phyloP scores from a whole-genome alignment of 257 asterid genomes.

The Salvia splendens region DNA sequence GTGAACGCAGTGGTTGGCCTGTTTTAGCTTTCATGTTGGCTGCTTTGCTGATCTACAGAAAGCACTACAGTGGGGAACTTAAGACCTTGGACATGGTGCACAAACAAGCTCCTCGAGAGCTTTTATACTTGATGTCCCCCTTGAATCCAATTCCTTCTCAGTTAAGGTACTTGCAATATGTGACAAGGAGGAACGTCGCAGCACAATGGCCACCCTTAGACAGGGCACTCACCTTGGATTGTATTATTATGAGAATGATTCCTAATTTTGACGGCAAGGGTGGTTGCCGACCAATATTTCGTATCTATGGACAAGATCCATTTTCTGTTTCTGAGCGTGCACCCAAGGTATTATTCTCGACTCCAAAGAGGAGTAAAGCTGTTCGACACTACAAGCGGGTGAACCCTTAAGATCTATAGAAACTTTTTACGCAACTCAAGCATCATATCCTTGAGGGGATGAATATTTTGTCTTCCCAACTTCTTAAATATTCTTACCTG shows the following conservation, averaged over 20 bases:
- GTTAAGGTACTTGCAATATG: constrained; percentile 83
- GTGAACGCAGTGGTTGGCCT: constrained; percentile 97
- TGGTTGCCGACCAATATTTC: constrained; percentile 88
- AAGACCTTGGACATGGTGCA: constrained; percentile 93
- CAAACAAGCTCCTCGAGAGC: constrained; percentile 92
- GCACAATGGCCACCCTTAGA: constrained; percentile 94
- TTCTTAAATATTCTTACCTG: constrained; percentile 18
- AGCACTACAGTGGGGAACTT: constrained; percentile 79
- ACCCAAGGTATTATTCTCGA: constrained; percentile 76
- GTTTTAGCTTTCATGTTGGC: constrained; percentile 93
- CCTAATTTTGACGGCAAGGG: constrained; percentile 85
- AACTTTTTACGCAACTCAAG: constrained; percentile 16
- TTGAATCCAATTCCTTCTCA: constrained; percentile 93
- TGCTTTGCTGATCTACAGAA: constrained; percentile 75
- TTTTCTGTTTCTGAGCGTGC: constrained; percentile 61
- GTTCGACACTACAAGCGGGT: constrained; percentile 89
- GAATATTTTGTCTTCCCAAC: constrained; percentile 6
- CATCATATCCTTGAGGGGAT: neutral
- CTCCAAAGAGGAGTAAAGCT: constrained; percentile 70
- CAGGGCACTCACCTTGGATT: constrained; percentile 83
- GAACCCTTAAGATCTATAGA: constrained; percentile 27
- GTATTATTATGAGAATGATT: constrained; percentile 80
- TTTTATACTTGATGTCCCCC: constrained; percentile 73
- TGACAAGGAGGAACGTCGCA: constrained; percentile 83
- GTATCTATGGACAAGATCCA: constrained; percentile 85